phyloP scores from a whole-genome alignment of 2,329 filamentous ascomycete genomes.

The Calonectria montana region DNA sequence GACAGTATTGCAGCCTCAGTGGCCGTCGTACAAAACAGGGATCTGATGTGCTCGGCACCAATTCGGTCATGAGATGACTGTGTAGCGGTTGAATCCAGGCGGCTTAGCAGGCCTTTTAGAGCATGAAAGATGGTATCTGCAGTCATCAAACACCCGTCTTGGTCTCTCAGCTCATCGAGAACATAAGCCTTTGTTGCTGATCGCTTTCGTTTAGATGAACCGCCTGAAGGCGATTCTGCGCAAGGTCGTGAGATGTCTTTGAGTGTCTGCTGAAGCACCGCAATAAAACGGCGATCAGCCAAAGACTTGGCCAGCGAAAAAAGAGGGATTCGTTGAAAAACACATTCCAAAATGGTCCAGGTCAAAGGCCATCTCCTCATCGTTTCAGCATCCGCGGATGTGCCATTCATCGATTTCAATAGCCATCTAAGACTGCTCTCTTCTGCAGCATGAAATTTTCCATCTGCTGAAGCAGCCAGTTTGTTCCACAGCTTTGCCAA shows the following conservation, averaged over 20 bases:
- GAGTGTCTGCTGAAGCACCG: conserved; percentile 73
- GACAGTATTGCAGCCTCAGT: conserved; percentile 59
- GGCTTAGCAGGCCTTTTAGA: conserved; percentile 58
- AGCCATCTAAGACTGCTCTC: conserved; percentile 72
- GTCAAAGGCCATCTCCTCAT: conserved; percentile 66
- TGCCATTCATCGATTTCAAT: conserved; percentile 69
- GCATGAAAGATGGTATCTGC: conserved; percentile 61
- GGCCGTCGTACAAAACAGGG: conserved; percentile 64
- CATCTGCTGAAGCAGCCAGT: conserved; percentile 55
- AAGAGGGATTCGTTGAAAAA: conserved; percentile 74
- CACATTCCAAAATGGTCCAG: conserved; percentile 71
- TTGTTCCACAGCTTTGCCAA: conserved; percentile 61
- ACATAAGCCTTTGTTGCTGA: conserved; percentile 50
- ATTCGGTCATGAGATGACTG: conserved; percentile 58
- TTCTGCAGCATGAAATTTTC: conserved; percentile 64
- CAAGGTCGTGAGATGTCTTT: conserved; percentile 62
- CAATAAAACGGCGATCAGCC: conserved; percentile 75
- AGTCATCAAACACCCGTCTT: conserved; percentile 56
- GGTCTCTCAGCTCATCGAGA: conserved; percentile 53
- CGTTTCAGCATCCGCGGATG: conserved; percentile 59
- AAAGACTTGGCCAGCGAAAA: conserved; percentile 78
- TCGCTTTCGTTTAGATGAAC: conserved; percentile 60
- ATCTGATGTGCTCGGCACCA: conserved; percentile 68
- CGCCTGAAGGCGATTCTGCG: conserved; percentile 39
- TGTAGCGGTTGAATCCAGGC: conserved; percentile 51